A percentile compares a stretch with the other conserved stretches of the same genome.
phyloP scores from a whole-genome alignment of 2,329 filamentous ascomycete genomes.

The Stylonectria norvegica region DNA sequence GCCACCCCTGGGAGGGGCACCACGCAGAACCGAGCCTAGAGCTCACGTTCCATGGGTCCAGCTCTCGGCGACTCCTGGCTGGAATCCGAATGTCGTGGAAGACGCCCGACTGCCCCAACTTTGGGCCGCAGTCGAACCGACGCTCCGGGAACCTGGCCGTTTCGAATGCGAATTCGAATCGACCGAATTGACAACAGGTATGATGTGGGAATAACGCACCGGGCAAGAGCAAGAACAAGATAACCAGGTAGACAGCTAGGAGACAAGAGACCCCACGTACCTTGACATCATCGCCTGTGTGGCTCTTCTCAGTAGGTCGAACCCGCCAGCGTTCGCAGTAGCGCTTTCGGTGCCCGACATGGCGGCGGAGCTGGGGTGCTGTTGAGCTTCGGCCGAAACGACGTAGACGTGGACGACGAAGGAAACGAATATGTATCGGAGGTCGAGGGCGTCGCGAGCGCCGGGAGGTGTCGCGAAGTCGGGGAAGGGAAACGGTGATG shows the following conservation, averaged over 20 bases:
- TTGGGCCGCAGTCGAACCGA: conserved; percentile 11
- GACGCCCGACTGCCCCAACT: conserved; percentile 10
- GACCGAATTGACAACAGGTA: conserved; percentile 6
- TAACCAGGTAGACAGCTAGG: conserved; percentile 10
- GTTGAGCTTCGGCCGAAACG: no score
- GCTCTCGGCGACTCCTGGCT: conserved; percentile 5
- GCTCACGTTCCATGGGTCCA: conserved; percentile 8
- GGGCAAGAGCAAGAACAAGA: conserved; percentile 2
- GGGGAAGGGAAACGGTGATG: neutral
- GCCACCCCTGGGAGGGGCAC: conserved; percentile 13
- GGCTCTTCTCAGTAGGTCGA: conserved; percentile 56
- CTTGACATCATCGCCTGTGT: conserved; percentile 64
- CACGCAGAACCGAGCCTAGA: conserved; percentile 13
- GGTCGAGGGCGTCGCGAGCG: no score
- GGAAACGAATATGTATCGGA: no score
- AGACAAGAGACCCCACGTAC: conserved; percentile 45
- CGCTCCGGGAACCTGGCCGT: no score
- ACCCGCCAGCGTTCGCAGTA: conserved; percentile 42
- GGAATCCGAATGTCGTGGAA: conserved; percentile 5
- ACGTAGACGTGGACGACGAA: no score
- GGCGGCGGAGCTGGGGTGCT: conserved; percentile 19
- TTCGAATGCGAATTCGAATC: conserved; percentile 1
- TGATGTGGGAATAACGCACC: conserved; percentile 4
- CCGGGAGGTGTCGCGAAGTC: neutral
- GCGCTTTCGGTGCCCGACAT: conserved; percentile 51